Evolutionary conservation across 139 green algal genomes (phyloP), one percentile per base, ranked within the genome.

Genomic region (Asterochloris erici): DNA sequence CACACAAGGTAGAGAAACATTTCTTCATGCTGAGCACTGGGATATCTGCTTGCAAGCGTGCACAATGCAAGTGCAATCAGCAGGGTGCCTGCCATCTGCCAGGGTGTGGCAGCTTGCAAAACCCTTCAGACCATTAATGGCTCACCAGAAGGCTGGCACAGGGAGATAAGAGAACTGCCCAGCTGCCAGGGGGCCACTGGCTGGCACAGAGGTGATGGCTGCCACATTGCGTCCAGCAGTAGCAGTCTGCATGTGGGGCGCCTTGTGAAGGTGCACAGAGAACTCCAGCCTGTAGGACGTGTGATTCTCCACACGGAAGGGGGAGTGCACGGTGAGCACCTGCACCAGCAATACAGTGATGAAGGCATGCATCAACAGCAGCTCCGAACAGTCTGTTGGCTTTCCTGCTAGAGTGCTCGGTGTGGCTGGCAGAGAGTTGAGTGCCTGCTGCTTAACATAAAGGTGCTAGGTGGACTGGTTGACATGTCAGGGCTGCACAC

Each of bases 251-350:
- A 54, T 54, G 38, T 54, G 38, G 63, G 68, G 19, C 0, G 54
- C 64, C 24, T 47, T 82, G 26, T 27, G 61, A 21, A 90, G 14
- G 78, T 89, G 86, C 64, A 91, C 27, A 6, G 70, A 74, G 64
- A 89, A 87, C 54, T 83, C 63, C 61, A 91, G 83, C 16, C 68
- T 61, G 17, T 79, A 28, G 14, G n/a, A 81, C 21, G 89, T 91
- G 61, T 73, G 47, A 76, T 92, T 92, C 23, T 86, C 74, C 28
- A 93, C 68, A 10, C 81, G 74, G 61, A 90, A 82, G 13, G 80
- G 79, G 9, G 82, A 88, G 75, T 88, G 87, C 10, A 93, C 79
- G 1, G 87, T 90, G 73, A 93, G 74, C 68, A 86, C 82, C 83
- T 89, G 82, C 16, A 63, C 16, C 47, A 54, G 19, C 28, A 76